These are phyloP conservation scores for Russula ochroleuca DNA, from an alignment of 768 basidiomycete species.

Conservation along the genomic window DNA sequence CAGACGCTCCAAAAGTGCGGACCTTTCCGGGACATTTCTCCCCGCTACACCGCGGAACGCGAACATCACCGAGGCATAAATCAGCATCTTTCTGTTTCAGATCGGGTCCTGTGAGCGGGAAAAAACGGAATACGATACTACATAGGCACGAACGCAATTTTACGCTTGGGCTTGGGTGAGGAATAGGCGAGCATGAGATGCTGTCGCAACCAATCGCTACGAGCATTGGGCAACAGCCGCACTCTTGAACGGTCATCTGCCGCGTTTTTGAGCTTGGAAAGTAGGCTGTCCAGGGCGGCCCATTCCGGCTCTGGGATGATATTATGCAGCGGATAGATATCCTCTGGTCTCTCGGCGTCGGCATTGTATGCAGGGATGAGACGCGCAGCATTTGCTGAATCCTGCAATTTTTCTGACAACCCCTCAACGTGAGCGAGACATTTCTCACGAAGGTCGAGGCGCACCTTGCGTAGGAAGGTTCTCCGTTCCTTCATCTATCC, in stretches of 20 bases:
- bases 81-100: conserved; percentile 57
- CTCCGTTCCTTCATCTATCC: conserved; percentile 69
- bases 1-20: conserved; percentile 54
- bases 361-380: conserved; percentile 73
- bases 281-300: conserved; percentile 53
- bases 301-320: conserved; percentile 82
- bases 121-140: conserved; percentile 1
- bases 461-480: conserved; percentile 66
- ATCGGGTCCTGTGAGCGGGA: neutral
- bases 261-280: conserved; percentile 51
- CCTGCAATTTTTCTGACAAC: conserved; percentile 62
- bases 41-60: conserved; percentile 51
- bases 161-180: conserved; percentile 51
- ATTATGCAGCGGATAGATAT: conserved; percentile 66
- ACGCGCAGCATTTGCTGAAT: conserved; percentile 55
- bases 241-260: conserved; percentile 45
- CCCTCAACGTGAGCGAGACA: neutral
- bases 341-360: conserved; percentile 61
- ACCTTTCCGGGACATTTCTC: conserved; percentile 43
- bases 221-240: conserved; percentile 55
- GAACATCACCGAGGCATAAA: conserved; percentile 82
- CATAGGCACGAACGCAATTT: conserved; percentile 49
- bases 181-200: conserved; percentile 47
- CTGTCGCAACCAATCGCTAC: conserved; percentile 68
- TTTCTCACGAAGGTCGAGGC: conserved; percentile 27